Evolutionary conservation across 352 stramenopile genomes (phyloP).

Genomic region (Globisporangium orthogonon): DNA sequence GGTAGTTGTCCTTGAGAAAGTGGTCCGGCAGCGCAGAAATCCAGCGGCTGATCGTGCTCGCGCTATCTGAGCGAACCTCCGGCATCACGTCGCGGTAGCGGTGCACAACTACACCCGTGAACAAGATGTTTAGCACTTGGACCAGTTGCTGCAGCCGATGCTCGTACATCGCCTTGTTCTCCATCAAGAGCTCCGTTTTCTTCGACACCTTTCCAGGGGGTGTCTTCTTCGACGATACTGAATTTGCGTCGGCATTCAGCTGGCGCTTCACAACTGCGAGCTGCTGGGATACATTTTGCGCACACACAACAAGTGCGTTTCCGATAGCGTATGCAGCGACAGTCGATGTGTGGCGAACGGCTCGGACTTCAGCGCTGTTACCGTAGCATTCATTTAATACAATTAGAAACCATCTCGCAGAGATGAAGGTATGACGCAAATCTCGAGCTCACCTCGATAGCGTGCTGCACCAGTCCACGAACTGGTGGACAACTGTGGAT

Average conservation of each 20-base stretch:
- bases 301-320: slow-evolving; percentile 53
- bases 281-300: slow-evolving; percentile 48
- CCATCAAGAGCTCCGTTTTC: slow-evolving; percentile 49
- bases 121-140: slow-evolving; percentile 57
- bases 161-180: slow-evolving; percentile 69
- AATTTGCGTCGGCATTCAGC: slow-evolving; percentile 42
- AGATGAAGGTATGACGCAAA: not conserved
- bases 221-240: slow-evolving; percentile 15
- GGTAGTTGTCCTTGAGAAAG: slow-evolving; percentile 91
- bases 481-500: slow-evolving; percentile 46
- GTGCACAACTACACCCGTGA: slow-evolving; percentile 74
- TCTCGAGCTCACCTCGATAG: slow-evolving; percentile 50
- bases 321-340: slow-evolving; percentile 62
- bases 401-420: not conserved
- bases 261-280: slow-evolving; percentile 65
- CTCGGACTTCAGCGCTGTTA: slow-evolving; percentile 69
- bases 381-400: not conserved
- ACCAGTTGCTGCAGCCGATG: slow-evolving; percentile 48
- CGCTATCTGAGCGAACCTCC: slow-evolving; percentile 80
- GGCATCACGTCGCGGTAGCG: slow-evolving; percentile 92
- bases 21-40: slow-evolving; percentile 81
- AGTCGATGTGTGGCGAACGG: slow-evolving; percentile 74
- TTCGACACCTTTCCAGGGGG: slow-evolving; percentile 22
- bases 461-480: slow-evolving; percentile 78
- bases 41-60: slow-evolving; percentile 82